Evolutionary conservation across 352 stramenopile genomes (phyloP), one percentile per base, ranked within the genome.

Genomic region (Phytophthora macrochlamydospora): DNA sequence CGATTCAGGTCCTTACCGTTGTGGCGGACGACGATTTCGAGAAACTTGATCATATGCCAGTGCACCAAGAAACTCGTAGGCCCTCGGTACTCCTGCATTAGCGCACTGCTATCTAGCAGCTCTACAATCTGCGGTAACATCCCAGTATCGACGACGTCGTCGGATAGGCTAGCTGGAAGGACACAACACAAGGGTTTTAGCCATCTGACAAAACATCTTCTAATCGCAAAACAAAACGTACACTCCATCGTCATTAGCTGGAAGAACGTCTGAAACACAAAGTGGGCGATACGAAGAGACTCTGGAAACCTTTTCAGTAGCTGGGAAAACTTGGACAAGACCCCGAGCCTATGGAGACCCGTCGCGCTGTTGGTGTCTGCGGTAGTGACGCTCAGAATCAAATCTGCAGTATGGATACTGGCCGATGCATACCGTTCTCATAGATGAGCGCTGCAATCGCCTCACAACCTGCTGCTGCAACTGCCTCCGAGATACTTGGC

Each of bases 21-120:
- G 18, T 78, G 51, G 37, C 79, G 79, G 33, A 71, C 49, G 3
- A 43, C 57, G 4, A 87, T 46, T 59, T 90, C 81, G 11, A 88
- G 31, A 24, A 87, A 76, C 64, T 87, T 88, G 66, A 78, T 51
- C 11, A 74, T 65, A 40, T 90, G 75, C 79, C 81, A 90, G n/a
- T 83, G 66, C 33, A 71, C 35, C 56, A 81, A 62, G 18, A 77
- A 73, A 24, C 44, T 58, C 30, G 66, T 56, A 3, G 33, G 29
- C 1, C 59, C 65, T 7, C 51, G 65, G 37, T 69, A 65, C 24
- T 73, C 54, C 40, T 69, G 53, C 59, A 73, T 61, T 33, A 67
- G 28, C 1, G 29, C n/a, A 4, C 32, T 71, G 42, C 29, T 66
- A 28, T 81, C 69, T 11, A 90, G 53, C 40, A 78, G 63, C 14